Base-by-base conservation (phyloP, 257 asterid species). In the Ilex asprella region DNA sequence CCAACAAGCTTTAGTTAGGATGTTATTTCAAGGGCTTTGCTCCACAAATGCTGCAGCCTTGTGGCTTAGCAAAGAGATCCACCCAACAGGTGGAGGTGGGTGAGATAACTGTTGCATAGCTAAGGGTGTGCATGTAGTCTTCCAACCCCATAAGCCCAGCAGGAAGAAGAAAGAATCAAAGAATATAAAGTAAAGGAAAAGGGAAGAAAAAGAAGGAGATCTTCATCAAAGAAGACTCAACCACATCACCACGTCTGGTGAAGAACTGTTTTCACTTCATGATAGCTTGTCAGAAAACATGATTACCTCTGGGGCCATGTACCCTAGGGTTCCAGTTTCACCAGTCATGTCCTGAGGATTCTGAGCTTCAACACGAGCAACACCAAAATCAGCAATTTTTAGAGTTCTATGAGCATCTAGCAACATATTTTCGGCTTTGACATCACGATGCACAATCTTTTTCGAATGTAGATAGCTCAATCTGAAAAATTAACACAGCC, bases 331-430 rank as follows among this genome's bases (percentile, higher is more conserved):
- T 67, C 72, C 72, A 15, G 67, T 67, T 60, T 67, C 67, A 39
- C 72, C 72, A 5, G 72, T 67, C 67, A 67, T 67, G 57, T 67
- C 72, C 47, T 60, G 51, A n/a, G 72, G 70, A 60, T 60, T 67
- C 61, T 67, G 72, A 41, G 72, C 72, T 60, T 67, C 72, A 41
- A 67, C 66, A 52, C 72, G 66, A 52, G 67, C 67, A 35, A 67
- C 67, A 43, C 72, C 67, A 30, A 67, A 67, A 67, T 66, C 70
- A 46, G 70, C 70, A 59, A 67, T 67, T 52, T 60, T 60, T 16
- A 67, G 43, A 10, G 14, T 67, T 50, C 61, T 52, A 35, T 13
- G 13, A 8, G 46, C 2, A 41, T 67, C 66, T 16, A 67, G 46
- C 66, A 67, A 60, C 72, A 67, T 67, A 52, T 67, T 67, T 46